These are phyloP conservation scores for Dissophora globulifera DNA, from an alignment of 192 early-diverging fungal species.

Conservation along the genomic window DNA sequence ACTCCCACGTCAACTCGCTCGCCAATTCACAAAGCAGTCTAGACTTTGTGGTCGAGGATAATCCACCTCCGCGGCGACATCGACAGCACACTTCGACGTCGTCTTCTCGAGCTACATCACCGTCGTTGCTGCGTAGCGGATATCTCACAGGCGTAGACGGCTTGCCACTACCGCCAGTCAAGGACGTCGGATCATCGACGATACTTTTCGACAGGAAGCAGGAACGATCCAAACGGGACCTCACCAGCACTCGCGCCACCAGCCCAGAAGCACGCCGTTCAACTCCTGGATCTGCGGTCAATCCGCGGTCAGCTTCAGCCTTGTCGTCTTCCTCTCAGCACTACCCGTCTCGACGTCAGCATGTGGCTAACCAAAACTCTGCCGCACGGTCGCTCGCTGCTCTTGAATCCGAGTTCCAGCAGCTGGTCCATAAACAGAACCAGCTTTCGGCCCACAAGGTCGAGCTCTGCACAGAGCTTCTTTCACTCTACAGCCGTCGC, in stretches of 20 bases:
- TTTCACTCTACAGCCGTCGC: constrained; percentile 26
- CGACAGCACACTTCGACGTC: neutral
- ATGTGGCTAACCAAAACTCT: constrained; percentile 6
- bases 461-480: constrained; percentile 19
- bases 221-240: neutral
- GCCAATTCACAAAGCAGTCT: constrained; percentile 25
- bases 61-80: neutral
- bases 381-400: constrained; percentile 15
- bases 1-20: neutral
- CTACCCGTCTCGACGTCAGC: neutral
- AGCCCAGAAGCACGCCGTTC: constrained; percentile 7
- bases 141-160: constrained; percentile 3
- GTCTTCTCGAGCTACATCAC: constrained; percentile 8
- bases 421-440: constrained; percentile 22
- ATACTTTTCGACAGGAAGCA: constrained; percentile 3
- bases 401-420: constrained; percentile 29
- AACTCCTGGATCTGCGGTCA: neutral
- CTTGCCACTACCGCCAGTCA: neutral
- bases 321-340: neutral
- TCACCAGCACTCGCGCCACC: neutral
- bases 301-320: neutral
- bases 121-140: constrained; percentile 15
- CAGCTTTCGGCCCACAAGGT: constrained; percentile 31
- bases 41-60: constrained; percentile 19
- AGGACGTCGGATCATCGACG: neutral